Conservation (phyloP, 2,329 filamentous ascomycete species). For the Alternaria gansuensis region DNA sequence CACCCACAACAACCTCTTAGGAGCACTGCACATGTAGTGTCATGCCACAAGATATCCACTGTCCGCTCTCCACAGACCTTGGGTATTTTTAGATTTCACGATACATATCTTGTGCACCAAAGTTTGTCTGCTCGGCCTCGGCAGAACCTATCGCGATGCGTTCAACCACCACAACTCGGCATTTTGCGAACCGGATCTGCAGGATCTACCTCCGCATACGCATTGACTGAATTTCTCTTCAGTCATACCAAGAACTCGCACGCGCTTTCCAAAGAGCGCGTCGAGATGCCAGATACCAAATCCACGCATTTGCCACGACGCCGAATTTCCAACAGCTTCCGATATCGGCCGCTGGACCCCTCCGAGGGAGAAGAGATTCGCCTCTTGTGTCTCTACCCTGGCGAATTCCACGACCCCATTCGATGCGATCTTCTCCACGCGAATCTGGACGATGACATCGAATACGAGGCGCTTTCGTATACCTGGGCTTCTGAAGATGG, state of each 20-base stretch:
- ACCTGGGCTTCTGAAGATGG: constrained; percentile 32
- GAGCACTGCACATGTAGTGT: constrained; percentile 4
- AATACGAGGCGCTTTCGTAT: constrained; percentile 38
- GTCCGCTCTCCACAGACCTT: not conserved
- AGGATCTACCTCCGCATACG: constrained; percentile 15
- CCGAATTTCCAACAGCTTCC: constrained; percentile 8
- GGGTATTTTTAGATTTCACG: constrained; percentile 17
- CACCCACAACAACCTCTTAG: constrained; percentile 3
- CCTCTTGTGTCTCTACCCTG: constrained; percentile 18
- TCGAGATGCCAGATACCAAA: constrained; percentile 15
- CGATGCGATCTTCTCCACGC: constrained; percentile 20
- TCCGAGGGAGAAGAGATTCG: constrained; percentile 19
- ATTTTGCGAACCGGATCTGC: constrained; percentile 16
- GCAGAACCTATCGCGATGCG: constrained; percentile 13
- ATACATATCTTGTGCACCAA: constrained; percentile 6
- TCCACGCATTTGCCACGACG: constrained; percentile 2
- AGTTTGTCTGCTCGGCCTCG: constrained; percentile 2
- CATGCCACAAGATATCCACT: constrained; percentile 2
- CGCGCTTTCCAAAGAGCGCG: constrained; percentile 18
- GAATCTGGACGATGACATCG: constrained; percentile 17
- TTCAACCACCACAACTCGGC: constrained; percentile 13
- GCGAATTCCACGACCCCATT: constrained; percentile 18
- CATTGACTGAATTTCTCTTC: constrained; percentile 21
- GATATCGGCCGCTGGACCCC: constrained; percentile 16
- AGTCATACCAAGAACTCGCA: constrained; percentile 17